Percentiles rank a stretch among this genome's conserved stretches.
phyloP scores from a whole-genome alignment of 208 protist species.

The Trichomonas tenax region DNA sequence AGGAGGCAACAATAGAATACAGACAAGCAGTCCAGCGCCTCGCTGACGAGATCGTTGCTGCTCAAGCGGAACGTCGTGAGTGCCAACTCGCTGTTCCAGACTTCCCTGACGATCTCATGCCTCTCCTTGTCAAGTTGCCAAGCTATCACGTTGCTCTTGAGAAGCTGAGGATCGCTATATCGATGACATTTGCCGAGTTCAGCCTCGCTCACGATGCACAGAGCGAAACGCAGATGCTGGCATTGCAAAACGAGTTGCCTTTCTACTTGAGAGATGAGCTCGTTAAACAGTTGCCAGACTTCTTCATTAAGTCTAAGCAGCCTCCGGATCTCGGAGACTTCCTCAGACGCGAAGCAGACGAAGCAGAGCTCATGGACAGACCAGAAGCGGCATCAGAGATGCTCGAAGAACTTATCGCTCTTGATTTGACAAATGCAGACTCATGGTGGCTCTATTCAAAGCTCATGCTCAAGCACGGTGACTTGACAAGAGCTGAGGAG shows the following conservation, averaged over 20 bases:
- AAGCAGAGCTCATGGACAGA: not conserved
- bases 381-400: not conserved
- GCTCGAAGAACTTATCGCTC: not conserved
- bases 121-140: not conserved
- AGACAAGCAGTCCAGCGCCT: not conserved
- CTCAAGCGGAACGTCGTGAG: not conserved
- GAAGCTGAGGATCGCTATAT: not conserved
- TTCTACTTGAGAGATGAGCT: not conserved
- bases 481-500: not conserved
- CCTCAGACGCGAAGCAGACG: not conserved
- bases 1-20: not conserved
- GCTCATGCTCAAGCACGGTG: not conserved
- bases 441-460: not conserved
- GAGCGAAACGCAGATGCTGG: not conserved
- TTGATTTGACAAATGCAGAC: not conserved
- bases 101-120: not conserved
- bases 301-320: not conserved
- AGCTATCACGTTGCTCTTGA: not conserved
- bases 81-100: not conserved
- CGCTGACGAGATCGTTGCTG: not conserved
- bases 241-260: not conserved
- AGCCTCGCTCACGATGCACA: not conserved
- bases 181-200: not conserved
- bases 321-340: not conserved
- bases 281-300: not conserved